These are phyloP conservation scores for Artemisia annua DNA, from an alignment of 129 eudicot genomes.

Conservation along the genomic window DNA sequence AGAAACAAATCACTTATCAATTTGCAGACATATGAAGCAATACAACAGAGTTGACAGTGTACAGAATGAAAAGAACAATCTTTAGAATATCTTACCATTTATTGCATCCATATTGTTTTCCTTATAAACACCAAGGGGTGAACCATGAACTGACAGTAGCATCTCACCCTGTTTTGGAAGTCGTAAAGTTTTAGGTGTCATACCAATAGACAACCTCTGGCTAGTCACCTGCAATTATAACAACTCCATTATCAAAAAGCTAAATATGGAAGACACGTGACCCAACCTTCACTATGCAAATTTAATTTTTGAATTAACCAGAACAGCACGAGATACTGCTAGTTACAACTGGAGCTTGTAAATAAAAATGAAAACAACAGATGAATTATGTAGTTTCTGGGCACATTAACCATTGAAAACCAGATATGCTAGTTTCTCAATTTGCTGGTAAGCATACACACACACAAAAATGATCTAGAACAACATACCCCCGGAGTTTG, in stretches of 20 bases:
- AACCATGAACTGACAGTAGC: conserved; percentile 91
- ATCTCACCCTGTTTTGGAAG: conserved; percentile 86
- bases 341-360: not conserved
- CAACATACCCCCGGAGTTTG: conserved; percentile 7
- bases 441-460: not conserved
- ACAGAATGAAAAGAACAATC: not conserved
- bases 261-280: not conserved
- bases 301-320: not conserved
- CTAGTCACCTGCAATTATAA: conserved; percentile 49
- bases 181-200: conserved; percentile 84
- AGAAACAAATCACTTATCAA: not conserved
- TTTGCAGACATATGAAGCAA: not conserved
- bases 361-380: not conserved
- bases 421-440: too few relatives aligned
- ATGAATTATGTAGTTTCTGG: not conserved
- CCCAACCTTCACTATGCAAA: not conserved
- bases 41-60: not conserved
- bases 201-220: conserved; percentile 75
- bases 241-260: conserved; percentile 1
- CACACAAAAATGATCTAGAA: not conserved
- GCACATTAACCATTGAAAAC: not conserved
- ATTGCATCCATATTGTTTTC: conserved; percentile 94
- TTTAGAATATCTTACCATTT: conserved; percentile 41
- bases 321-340: conserved; percentile 1
- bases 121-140: conserved; percentile 94